Evolutionary conservation across 768 basidiomycete genomes (phyloP), one percentile per base, ranked within the genome.

Genomic region (Lactifluus echinatus): DNA sequence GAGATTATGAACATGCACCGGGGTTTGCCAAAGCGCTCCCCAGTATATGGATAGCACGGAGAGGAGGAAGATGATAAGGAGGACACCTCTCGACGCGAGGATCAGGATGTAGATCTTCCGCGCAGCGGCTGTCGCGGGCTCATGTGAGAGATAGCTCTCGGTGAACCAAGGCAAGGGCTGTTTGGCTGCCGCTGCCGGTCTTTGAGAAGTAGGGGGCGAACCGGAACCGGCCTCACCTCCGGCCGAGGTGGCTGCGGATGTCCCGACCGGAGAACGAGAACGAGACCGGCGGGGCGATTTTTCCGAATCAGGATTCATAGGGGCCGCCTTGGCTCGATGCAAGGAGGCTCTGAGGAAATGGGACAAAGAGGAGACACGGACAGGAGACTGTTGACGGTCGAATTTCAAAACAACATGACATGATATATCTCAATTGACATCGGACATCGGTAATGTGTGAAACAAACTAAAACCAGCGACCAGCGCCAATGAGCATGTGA

Each of bases 1-100:
- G 24, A 85, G 63, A 23, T 76, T 75, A 37, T 71, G 67, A 59
- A 73, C 33, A 8, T 72, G 66, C 31, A 57, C 42, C 5, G 68
- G 73, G 10, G 73, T 73, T 52, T 73, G 73, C 70, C 80, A 80
- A 4, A 80, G 66, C 12, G 79, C 76, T 10, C 79, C 82, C 81
- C 82, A 85, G 66, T 78, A 84, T 45, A 85, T 82, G 2, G 80
- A 67, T 55, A 84, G 68, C 21, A 83, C 69, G 0, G 67, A 69
- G 58, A 84, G 76, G 21, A 76, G 65, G 33, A 80, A 43, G 14
- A 72, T 64, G 17, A 79, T 65, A 26, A 75, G 45, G 21, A 67
- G 52, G 12, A 72, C 60, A 2, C 71, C 66, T 17, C 74, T 71
- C 10, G 64, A 56, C 6, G 75, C 5, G 45, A 80, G 68, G 2